Evolutionary conservation across 129 eudicot species (phyloP), one percentile per base, ranked within the genome.

Genomic region (Pseudognaphalium luteoalbum): DNA sequence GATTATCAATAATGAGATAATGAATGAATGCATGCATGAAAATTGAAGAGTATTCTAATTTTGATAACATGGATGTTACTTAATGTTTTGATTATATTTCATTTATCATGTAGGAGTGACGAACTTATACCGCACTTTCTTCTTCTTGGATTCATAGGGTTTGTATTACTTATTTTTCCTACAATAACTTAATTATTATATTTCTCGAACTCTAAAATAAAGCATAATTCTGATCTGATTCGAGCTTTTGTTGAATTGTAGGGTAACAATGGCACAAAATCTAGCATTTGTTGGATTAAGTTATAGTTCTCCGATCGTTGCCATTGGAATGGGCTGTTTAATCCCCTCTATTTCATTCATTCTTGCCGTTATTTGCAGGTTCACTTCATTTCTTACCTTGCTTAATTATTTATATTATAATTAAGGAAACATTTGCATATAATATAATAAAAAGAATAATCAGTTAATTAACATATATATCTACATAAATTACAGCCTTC

Each of bases 281-380:
- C 87, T 90, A 51, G 89, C 91, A 34, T 88, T 80, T 76, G 79
- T 85, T 32, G 96, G 96, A 4, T 74, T 90, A 51, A 85, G 89
- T 75, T 88, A 88, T 70, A 90, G 96, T 65, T 90, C 96, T 39
- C 96, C 96, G 3, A 90, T 90, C 37, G 87, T 90, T 78, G 96
- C 88, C 47, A 77, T 81, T 76, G 87, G 91, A 51, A 87, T 88
- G 92, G 90, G 85, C 51, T 85, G 86, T 50, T 65, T 88, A 70
- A 82, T 85, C 66, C 97, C 95, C 7, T 85, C 90, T 56, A 66
- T 85, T 54, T 85, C 91, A 12, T 91, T 86, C 85, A 25, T 88
- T 80, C 87, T 91, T 21, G 80, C 85, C 17, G 63, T 83, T 68
- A 19, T 88, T 69, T 84, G 84, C 78, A 82, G 93, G 96, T 90